These are phyloP conservation scores for Dictyostelium brefeldianum DNA, from an alignment of 78 protist genomes.

Conservation along the genomic window DNA sequence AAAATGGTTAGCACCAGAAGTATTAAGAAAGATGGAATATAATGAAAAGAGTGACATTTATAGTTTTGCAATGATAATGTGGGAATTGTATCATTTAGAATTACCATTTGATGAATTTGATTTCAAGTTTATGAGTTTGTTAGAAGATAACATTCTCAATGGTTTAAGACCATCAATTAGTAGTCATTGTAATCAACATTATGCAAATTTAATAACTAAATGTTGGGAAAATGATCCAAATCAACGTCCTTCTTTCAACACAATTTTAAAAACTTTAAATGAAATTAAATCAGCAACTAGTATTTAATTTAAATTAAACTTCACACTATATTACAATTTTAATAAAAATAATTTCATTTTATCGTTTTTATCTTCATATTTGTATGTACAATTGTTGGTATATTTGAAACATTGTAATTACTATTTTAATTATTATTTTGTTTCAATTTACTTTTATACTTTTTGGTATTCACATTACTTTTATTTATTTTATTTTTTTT, in stretches of 20 bases:
- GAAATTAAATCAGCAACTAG: no score
- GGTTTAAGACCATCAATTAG: constrained; percentile 77
- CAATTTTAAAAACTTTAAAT: constrained; percentile 40
- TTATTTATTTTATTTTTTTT: no score
- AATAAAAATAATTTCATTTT: no score
- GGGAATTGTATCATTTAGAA: constrained; percentile 78
- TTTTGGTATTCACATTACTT: no score
- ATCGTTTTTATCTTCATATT: no score
- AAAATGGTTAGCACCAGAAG: constrained; percentile 85
- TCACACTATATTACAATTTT: no score
- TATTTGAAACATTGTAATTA: no score
- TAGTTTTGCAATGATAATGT: constrained; percentile 81
- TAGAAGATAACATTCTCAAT: constrained; percentile 69
- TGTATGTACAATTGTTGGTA: no score
- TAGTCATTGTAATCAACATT: constrained; percentile 39
- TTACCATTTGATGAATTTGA: constrained; percentile 77
- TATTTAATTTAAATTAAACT: background rate
- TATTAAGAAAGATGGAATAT: constrained; percentile 46
- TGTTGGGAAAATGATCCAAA: constrained; percentile 70
- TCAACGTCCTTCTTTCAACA: constrained; percentile 47
- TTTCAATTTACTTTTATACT: no score
- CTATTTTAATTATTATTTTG: no score
- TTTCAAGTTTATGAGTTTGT: constrained; percentile 74
- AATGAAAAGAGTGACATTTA: constrained; percentile 81
- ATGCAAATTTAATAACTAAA: constrained; percentile 48